phyloP scores from a whole-genome alignment of 2,329 filamentous ascomycete species.

The Paecilomyces sp. region DNA sequence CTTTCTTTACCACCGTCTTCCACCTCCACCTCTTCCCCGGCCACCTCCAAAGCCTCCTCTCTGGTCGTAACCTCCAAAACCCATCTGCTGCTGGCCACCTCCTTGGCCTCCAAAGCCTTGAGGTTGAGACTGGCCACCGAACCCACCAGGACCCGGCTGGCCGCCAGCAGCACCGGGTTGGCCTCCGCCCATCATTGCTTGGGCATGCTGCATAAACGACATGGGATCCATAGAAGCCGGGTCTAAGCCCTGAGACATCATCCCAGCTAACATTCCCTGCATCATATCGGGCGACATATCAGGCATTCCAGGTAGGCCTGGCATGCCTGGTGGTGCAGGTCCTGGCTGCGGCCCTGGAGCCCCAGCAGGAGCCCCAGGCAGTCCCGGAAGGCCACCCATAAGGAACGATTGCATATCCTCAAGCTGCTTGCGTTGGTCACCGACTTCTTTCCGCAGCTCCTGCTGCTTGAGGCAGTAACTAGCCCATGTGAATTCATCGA shows the following conservation, averaged over 20 bases:
- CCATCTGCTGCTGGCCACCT: conserved; percentile 34
- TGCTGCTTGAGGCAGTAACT: conserved; percentile 89
- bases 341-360: conserved; percentile 20
- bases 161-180: conserved; percentile 32
- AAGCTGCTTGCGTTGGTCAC: conserved; percentile 67
- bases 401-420: conserved; percentile 57
- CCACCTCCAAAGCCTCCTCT: conserved; percentile 30
- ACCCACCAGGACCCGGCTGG: conserved; percentile 27
- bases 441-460: conserved; percentile 66
- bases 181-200: conserved; percentile 41
- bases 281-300: conserved; percentile 50
- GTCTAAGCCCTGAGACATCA: conserved; percentile 49
- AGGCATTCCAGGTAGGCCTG: conserved; percentile 38
- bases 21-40: conserved; percentile 26
- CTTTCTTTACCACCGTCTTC: conserved; percentile 30
- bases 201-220: conserved; percentile 48
- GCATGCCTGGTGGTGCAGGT: conserved; percentile 25
- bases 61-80: conserved; percentile 35
- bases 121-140: conserved; percentile 24
- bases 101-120: conserved; percentile 28
- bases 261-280: conserved; percentile 51
- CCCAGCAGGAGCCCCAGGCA: conserved; percentile 26
- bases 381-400: conserved; percentile 41
- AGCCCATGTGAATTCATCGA: conserved; percentile 97
- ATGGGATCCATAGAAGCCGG: conserved; percentile 48